phyloP scores from a whole-genome alignment of 116 monocot genomes.

The Iris pallida region DNA sequence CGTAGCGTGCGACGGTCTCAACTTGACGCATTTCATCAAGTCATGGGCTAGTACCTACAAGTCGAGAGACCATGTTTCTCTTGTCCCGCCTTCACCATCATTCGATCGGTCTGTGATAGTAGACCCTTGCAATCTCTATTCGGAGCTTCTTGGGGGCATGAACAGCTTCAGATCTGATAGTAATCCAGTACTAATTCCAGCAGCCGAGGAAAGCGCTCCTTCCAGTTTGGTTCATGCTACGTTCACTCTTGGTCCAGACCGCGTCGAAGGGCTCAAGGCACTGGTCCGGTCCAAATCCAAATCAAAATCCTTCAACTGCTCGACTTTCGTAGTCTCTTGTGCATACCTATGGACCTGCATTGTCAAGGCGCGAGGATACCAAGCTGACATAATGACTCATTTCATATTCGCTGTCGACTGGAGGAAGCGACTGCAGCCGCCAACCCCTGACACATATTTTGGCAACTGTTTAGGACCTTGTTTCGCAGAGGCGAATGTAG shows the following conservation, averaged over 20 bases:
- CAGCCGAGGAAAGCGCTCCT: not conserved
- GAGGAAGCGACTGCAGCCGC: too few relatives aligned
- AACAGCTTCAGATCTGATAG: too few relatives aligned
- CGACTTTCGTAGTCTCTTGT: slow-evolving; percentile 24
- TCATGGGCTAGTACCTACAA: slow-evolving; percentile 21
- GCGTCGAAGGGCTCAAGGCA: slow-evolving; percentile 6
- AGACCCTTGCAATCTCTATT: slow-evolving; percentile 6
- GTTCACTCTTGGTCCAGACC: not conserved
- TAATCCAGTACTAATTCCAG: not conserved
- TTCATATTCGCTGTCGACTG: not conserved
- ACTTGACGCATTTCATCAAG: slow-evolving; percentile 26
- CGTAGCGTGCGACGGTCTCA: slow-evolving; percentile 27
- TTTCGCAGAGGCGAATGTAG: too few relatives aligned
- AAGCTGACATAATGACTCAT: slow-evolving; percentile 11
- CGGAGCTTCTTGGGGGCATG: too few relatives aligned
- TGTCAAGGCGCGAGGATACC: not conserved
- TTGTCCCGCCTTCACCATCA: not conserved
- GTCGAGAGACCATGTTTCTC: not conserved
- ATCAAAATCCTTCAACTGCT: slow-evolving; percentile 14
- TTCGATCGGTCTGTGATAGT: slow-evolving; percentile 19
- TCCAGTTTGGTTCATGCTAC: too few relatives aligned
- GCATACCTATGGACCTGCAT: slow-evolving; percentile 31
- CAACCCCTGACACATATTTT: too few relatives aligned
- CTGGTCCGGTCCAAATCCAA: not conserved
- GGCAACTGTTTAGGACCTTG: too few relatives aligned